Percentiles rank a stretch among this genome's conserved stretches.
Evolutionary conservation across 257 asterid species (phyloP).

Genomic region (Capsicum pubescens): DNA sequence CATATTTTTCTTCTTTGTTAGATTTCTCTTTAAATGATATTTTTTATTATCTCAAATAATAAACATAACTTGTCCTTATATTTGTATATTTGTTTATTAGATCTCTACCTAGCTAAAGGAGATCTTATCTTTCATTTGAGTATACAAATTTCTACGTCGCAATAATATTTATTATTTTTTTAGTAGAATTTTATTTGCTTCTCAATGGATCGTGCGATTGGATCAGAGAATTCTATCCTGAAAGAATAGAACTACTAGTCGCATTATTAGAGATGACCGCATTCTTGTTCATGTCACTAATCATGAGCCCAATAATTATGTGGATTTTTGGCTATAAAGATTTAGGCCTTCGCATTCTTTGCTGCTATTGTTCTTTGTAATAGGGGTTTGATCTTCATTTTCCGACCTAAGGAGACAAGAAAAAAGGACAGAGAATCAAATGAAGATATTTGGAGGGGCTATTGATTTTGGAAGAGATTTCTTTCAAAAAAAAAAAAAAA

Average conservation of each 20-base stretch:
- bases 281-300: background rate
- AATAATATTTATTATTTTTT: background rate
- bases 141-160: background rate
- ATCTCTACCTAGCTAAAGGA: background rate
- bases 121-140: background rate
- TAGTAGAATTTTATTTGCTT: background rate
- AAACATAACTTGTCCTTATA: no score
- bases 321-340: background rate
- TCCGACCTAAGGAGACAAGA: background rate
- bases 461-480: no score
- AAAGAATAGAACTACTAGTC: background rate
- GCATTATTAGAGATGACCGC: background rate
- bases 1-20: background rate
- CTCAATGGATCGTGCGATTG: background rate
- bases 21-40: background rate
- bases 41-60: no score
- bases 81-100: no score
- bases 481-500: no score
- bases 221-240: background rate
- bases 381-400: background rate
- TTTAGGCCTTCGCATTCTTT: background rate
- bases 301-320: background rate
- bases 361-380: background rate
- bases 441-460: background rate
- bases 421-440: background rate